These are phyloP conservation scores for Aspergillus pseudoglaucus DNA, from an alignment of 2,329 filamentous ascomycete genomes.

Conservation along the genomic window DNA sequence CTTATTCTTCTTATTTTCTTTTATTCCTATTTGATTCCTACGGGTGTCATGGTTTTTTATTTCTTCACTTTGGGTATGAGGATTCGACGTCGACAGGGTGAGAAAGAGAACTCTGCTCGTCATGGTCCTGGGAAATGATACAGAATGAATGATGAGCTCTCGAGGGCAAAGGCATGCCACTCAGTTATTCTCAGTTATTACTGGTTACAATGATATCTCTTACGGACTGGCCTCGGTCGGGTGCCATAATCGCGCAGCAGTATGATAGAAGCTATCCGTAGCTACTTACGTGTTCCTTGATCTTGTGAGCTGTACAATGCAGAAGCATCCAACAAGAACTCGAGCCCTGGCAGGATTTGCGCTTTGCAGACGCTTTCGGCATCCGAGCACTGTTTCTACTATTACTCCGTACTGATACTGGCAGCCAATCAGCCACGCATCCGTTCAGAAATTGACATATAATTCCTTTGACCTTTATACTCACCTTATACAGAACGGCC, in stretches of 20 bases:
- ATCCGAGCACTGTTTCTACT: neutral
- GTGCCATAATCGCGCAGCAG: slow-evolving; percentile 9
- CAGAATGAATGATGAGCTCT: slow-evolving; percentile 14
- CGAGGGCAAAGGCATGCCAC: slow-evolving; percentile 10
- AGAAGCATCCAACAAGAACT: neutral
- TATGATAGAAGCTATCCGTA: neutral
- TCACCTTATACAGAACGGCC: neutral
- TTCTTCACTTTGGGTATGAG: slow-evolving; percentile 14
- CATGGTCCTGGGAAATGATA: slow-evolving; percentile 12
- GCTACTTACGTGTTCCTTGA: neutral
- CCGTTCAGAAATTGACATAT: neutral
- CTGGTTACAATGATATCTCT: neutral
- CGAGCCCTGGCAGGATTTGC: neutral
- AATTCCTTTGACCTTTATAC: neutral
- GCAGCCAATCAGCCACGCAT: neutral
- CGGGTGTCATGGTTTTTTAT: slow-evolving; percentile 23
- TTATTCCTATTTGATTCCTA: slow-evolving; percentile 24
- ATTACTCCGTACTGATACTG: neutral
- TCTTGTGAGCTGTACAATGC: neutral
- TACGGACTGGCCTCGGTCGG: slow-evolving; percentile 7
- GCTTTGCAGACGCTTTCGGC: neutral
- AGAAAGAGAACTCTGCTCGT: slow-evolving; percentile 17
- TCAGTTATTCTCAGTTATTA: slow-evolving; percentile 12
- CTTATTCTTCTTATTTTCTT: neutral
- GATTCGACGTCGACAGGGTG: slow-evolving; percentile 22